Percentiles rank a stretch among this genome's conserved stretches.
These are phyloP conservation scores for Puccinia horiana DNA, from an alignment of 1,284 basidiomycete species.

Conservation along the genomic window DNA sequence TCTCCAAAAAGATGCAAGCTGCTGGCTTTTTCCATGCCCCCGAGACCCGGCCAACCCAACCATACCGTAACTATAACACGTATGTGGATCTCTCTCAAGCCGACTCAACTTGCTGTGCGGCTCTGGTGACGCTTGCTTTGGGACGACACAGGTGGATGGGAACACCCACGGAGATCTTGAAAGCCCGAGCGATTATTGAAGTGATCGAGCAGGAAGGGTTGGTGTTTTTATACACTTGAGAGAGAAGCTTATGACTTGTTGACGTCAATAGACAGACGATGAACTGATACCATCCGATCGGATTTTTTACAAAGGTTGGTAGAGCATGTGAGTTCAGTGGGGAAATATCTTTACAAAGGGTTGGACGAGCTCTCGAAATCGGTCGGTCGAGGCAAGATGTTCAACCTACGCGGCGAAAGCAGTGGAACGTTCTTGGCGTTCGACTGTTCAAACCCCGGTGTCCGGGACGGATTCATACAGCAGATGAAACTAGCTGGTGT, in stretches of 20 bases:
- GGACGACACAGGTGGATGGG: constrained; percentile 53
- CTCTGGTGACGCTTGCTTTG: neutral
- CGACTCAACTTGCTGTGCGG: neutral
- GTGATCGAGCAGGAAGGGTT: constrained; percentile 59
- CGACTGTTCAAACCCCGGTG: constrained; percentile 51
- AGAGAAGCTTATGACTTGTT: neutral
- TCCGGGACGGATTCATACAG: constrained; percentile 54
- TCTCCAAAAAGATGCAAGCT: constrained; percentile 63
- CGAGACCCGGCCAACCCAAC: constrained; percentile 61
- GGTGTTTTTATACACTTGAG: neutral
- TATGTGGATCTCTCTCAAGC: neutral
- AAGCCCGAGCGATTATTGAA: constrained; percentile 63
- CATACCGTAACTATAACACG: constrained; percentile 62
- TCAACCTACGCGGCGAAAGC: constrained; percentile 54
- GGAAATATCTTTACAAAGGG: constrained; percentile 53
- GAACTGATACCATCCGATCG: neutral
- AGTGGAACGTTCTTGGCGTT: constrained; percentile 57
- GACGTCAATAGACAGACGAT: neutral
- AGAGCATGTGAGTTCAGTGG: constrained; percentile 54
- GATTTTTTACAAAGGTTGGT: constrained; percentile 50
- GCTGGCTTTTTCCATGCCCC: constrained; percentile 63
- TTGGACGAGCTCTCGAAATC: constrained; percentile 52
- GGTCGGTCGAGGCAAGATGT: constrained; percentile 51
- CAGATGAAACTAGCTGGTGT: constrained; percentile 55
- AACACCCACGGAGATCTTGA: constrained; percentile 63